Evolutionary conservation across 1,284 basidiomycete species (phyloP).

Genomic region (Trichosporon sp.): DNA sequence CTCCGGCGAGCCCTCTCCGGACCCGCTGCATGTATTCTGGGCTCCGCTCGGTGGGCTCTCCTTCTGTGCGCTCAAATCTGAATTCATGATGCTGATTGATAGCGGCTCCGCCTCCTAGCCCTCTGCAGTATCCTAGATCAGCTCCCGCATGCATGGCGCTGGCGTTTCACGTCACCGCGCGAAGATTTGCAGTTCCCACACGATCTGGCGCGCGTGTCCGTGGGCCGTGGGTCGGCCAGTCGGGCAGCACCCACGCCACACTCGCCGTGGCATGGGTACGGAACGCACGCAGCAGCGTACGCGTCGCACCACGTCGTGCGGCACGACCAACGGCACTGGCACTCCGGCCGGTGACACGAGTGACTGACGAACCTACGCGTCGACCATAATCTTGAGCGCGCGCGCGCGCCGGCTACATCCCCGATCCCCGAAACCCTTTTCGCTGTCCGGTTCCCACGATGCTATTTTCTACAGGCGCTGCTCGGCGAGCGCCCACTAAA

Average conservation of each 20-base stretch:
- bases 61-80: background rate
- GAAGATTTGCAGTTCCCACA: background rate
- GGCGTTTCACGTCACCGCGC: background rate
- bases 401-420: background rate
- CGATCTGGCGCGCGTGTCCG: background rate
- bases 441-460: background rate
- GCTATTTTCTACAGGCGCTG: background rate
- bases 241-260: no score
- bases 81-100: background rate
- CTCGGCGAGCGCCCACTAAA: background rate
- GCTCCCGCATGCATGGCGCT: background rate
- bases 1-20: background rate
- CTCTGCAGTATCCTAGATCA: slow-evolving; percentile 1
- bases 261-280: no score
- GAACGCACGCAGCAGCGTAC: background rate
- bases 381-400: background rate
- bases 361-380: background rate
- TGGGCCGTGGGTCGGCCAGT: no score
- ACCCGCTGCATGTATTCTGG: background rate
- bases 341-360: background rate
- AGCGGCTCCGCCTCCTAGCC: no score
- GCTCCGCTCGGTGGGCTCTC: no score
- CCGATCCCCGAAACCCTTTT: slow-evolving; percentile 5
- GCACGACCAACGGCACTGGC: background rate
- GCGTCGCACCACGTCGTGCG: background rate